These are phyloP conservation scores for Hypoxylon lienhwacheense DNA, from an alignment of 495 filamentous ascomycete genomes.

Conservation along the genomic window DNA sequence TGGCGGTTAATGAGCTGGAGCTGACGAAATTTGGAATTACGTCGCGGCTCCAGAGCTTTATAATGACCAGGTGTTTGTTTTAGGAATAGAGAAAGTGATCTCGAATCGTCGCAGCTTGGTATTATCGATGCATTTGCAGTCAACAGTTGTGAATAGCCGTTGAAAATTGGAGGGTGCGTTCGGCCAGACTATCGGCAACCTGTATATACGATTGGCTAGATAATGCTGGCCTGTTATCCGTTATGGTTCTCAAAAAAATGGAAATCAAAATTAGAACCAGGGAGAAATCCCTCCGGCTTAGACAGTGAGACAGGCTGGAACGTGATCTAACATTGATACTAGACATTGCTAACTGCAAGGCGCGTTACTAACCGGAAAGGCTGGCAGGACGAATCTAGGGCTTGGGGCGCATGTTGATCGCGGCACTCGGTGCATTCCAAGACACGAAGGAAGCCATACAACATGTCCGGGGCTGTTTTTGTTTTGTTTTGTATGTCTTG, in stretches of 20 bases:
- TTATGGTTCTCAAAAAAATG: constrained; percentile 29
- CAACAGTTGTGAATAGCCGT: constrained; percentile 11
- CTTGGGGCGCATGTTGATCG: constrained; percentile 1
- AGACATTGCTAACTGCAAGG: constrained; percentile 1
- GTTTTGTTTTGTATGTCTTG: constrained; percentile 35
- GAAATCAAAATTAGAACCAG: constrained; percentile 33
- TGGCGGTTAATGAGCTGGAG: constrained; percentile 6
- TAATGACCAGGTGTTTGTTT: constrained; percentile 28
- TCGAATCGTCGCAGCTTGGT: constrained; percentile 10
- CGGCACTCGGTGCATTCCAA: constrained; percentile 32
- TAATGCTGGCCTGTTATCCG: constrained; percentile 12
- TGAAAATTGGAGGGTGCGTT: constrained; percentile 15
- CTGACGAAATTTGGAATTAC: constrained; percentile 8
- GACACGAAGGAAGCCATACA: constrained; percentile 30
- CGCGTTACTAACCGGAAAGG: background rate
- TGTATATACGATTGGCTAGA: constrained; percentile 36
- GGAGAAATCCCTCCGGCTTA: constrained; percentile 11
- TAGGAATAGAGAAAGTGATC: constrained; percentile 12
- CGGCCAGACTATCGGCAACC: constrained; percentile 25
- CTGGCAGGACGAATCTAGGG: no score
- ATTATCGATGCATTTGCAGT: constrained; percentile 19
- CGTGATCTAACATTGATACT: constrained; percentile 19
- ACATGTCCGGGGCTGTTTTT: no score
- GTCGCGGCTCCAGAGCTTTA: constrained; percentile 15
- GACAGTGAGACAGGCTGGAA: constrained; percentile 21